phyloP scores from a whole-genome alignment of 441 rosid genomes.

The Bocquillonia castaneifolia region DNA sequence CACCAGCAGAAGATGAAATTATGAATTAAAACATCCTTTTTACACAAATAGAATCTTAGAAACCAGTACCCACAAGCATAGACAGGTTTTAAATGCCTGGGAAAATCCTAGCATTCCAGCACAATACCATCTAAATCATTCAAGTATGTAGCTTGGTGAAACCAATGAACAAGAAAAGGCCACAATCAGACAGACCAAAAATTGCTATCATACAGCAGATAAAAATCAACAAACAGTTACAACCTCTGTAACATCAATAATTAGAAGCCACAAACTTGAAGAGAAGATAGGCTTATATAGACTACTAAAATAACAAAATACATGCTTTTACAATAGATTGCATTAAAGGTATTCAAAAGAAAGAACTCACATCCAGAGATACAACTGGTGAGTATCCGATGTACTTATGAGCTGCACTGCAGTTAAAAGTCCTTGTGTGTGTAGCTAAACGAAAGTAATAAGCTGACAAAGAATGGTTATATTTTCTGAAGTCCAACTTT shows the following conservation, averaged over 20 bases:
- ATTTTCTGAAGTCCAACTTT: constrained; percentile 38
- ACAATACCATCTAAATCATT: background rate
- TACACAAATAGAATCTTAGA: background rate
- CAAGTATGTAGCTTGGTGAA: background rate
- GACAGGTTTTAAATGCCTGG: background rate
- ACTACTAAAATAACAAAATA: background rate
- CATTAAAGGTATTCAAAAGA: background rate
- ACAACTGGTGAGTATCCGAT: constrained; percentile 66
- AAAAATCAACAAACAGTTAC: constrained; percentile 1
- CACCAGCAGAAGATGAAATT: constrained; percentile 6
- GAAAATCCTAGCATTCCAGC: constrained; percentile 1
- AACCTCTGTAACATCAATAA: background rate
- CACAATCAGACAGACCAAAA: constrained; percentile 2
- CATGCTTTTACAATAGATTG: background rate
- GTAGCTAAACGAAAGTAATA: constrained; percentile 57
- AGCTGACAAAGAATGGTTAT: constrained; percentile 42
- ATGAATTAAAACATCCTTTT: constrained; percentile 3
- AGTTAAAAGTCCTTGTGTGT: constrained; percentile 69
- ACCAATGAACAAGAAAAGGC: background rate
- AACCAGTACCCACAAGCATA: constrained; percentile 9
- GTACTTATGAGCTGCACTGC: constrained; percentile 67
- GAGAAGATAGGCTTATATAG: background rate
- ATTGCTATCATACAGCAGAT: background rate
- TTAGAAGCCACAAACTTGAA: constrained; percentile 7
- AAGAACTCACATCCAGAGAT: constrained; percentile 58